phyloP scores from a whole-genome alignment of 208 protist species.

The Trichomonas vaginalis region DNA sequence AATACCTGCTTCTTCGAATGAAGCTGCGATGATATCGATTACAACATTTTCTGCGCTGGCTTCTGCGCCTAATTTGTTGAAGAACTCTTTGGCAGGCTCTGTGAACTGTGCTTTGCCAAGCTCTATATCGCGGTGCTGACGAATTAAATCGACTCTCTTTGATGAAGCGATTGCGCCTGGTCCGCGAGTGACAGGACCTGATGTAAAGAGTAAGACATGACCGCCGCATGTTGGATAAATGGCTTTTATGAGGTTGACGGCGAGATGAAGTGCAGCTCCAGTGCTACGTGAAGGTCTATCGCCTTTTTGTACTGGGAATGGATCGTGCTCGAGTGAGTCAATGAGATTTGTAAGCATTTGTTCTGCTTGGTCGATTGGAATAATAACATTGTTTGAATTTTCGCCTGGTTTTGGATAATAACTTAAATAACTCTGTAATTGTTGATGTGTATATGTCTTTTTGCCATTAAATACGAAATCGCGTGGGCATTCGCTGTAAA shows the following conservation, averaged over 20 bases:
- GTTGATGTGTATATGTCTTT: slow-evolving; percentile 25
- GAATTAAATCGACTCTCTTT: slow-evolving; percentile 71
- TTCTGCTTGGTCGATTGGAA: not conserved
- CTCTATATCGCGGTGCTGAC: slow-evolving; percentile 81
- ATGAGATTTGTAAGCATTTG: not conserved
- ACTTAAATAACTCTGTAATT: not conserved
- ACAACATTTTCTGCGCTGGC: slow-evolving; percentile 73
- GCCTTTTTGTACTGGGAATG: not conserved
- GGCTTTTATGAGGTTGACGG: not conserved
- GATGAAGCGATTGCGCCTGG: slow-evolving; percentile 52
- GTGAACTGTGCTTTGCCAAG: slow-evolving; percentile 22
- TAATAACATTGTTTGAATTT: not conserved
- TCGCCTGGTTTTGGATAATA: not conserved
- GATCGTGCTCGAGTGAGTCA: not conserved
- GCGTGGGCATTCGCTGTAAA: slow-evolving; percentile 45
- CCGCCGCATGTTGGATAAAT: not conserved
- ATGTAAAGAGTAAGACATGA: not conserved
- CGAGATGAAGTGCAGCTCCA: not conserved
- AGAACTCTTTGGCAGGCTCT: slow-evolving; percentile 60
- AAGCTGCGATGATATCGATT: slow-evolving; percentile 79
- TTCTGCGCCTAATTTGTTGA: slow-evolving; percentile 68
- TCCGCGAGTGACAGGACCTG: not conserved
- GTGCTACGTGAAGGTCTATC: not conserved
- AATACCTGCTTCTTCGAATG: slow-evolving; percentile 58
- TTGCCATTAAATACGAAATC: slow-evolving; percentile 55